These are phyloP conservation scores for Logfia minima DNA, from an alignment of 129 eudicot species.

Conservation along the genomic window DNA sequence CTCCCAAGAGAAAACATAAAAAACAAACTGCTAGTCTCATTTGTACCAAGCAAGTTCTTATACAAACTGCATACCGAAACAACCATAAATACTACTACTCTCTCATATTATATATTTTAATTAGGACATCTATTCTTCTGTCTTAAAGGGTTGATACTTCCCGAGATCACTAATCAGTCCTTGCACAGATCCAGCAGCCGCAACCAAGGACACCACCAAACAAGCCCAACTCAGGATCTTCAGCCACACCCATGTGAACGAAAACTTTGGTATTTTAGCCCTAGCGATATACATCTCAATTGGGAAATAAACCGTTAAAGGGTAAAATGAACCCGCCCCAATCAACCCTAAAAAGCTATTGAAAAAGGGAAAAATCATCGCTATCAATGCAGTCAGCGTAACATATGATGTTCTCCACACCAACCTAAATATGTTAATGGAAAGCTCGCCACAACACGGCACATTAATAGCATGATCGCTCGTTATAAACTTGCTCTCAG, in stretches of 20 bases:
- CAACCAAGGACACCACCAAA: slow-evolving; percentile 64
- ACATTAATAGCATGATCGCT: slow-evolving; percentile 41
- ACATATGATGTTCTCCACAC: slow-evolving; percentile 86
- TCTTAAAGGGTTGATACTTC: slow-evolving; percentile 63
- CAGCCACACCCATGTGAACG: slow-evolving; percentile 71
- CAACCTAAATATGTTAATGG: slow-evolving; percentile 67
- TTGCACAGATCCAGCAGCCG: slow-evolving; percentile 81
- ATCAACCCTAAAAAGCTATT: slow-evolving; percentile 82
- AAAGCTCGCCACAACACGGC: slow-evolving; percentile 43
- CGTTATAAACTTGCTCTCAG: slow-evolving; percentile 64
- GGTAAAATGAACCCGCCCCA: slow-evolving; percentile 86
- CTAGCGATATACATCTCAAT: slow-evolving; percentile 81
- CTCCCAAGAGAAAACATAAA: neutral
- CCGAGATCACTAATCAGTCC: slow-evolving; percentile 57
- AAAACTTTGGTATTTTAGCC: slow-evolving; percentile 64
- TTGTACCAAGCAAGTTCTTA: slow-evolving; percentile 21
- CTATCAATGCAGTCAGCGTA: slow-evolving; percentile 53
- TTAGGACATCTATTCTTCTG: slow-evolving; percentile 25
- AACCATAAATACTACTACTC: neutral
- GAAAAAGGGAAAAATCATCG: slow-evolving; percentile 91
- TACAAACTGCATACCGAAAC: slow-evolving; percentile 12
- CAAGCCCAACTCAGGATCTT: slow-evolving; percentile 67
- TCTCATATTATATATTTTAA: neutral
- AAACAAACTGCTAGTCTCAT: neutral
- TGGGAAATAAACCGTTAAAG: slow-evolving; percentile 85